A percentile compares a stretch with the other conserved stretches of the same genome.
Evolutionary conservation across 306 rosid species (phyloP).

Genomic region (Cucumis hystrix): DNA sequence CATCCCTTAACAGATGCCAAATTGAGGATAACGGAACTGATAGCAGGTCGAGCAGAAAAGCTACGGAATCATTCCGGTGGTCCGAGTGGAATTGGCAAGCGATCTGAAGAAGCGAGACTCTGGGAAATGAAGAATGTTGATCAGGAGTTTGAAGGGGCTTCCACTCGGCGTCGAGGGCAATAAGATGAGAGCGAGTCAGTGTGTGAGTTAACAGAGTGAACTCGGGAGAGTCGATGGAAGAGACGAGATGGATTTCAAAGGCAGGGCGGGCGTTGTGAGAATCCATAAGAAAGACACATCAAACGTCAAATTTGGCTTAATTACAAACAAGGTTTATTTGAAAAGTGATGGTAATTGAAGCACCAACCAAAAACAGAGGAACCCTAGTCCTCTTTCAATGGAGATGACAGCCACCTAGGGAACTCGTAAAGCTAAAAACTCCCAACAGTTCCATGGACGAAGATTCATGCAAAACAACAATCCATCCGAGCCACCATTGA

Average conservation of each 20-base stretch:
- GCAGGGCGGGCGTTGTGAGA: slow-evolving; percentile 9
- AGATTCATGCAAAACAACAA: too few relatives aligned
- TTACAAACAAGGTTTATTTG: too few relatives aligned
- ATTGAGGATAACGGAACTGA: slow-evolving; percentile 42
- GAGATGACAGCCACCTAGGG: too few relatives aligned
- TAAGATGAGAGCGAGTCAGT: slow-evolving; percentile 41
- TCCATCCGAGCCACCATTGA: too few relatives aligned
- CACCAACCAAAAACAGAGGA: too few relatives aligned
- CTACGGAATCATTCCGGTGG: slow-evolving; percentile 23
- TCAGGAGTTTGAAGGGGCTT: slow-evolving; percentile 43
- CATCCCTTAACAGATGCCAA: slow-evolving; percentile 41
- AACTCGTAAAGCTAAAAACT: too few relatives aligned
- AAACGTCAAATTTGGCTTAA: neutral
- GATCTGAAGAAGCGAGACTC: slow-evolving; percentile 66
- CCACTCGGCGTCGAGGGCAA: slow-evolving; percentile 92
- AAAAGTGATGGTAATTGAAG: too few relatives aligned
- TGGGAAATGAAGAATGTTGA: slow-evolving; percentile 34
- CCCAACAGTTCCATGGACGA: too few relatives aligned
- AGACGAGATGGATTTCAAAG: slow-evolving; percentile 32
- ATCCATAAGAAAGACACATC: slow-evolving; percentile 26
- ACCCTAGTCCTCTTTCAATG: too few relatives aligned
- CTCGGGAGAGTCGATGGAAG: slow-evolving; percentile 53
- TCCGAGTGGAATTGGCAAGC: slow-evolving; percentile 43
- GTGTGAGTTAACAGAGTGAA: slow-evolving; percentile 32
- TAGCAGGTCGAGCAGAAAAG: slow-evolving; percentile 56